Evolutionary conservation across 1,284 basidiomycete genomes (phyloP).

Genomic region (Microbotryum saponariae): DNA sequence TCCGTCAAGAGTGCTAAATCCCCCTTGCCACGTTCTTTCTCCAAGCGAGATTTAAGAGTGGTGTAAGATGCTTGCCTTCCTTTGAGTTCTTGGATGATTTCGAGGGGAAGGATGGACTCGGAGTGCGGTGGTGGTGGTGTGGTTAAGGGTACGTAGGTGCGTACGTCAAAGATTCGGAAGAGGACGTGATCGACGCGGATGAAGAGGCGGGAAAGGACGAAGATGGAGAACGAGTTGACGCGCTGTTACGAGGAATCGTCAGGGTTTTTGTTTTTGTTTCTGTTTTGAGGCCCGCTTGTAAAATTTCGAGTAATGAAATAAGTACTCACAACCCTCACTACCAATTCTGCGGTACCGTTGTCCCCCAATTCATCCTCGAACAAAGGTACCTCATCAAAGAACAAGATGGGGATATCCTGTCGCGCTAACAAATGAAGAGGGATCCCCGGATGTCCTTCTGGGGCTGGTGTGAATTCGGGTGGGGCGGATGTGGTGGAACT

Average conservation of each 20-base stretch:
- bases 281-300: neutral
- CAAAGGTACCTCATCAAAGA: conserved; percentile 83
- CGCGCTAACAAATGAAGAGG: conserved; percentile 75
- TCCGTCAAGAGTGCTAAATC: conserved; percentile 88
- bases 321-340: conserved; percentile 71
- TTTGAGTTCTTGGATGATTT: conserved; percentile 68
- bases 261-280: neutral
- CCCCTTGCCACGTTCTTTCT: neutral
- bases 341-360: conserved; percentile 73
- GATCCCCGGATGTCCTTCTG: conserved; percentile 46
- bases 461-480: conserved; percentile 44
- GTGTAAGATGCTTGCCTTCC: conserved; percentile 83
- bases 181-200: conserved; percentile 91
- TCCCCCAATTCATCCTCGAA: conserved; percentile 94
- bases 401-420: conserved; percentile 78
- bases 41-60: neutral
- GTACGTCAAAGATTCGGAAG: conserved; percentile 82
- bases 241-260: conserved; percentile 51
- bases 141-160: conserved; percentile 75
- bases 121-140: too few species aligned
- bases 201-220: conserved; percentile 85
- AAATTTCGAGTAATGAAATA: neutral
- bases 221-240: conserved; percentile 94
- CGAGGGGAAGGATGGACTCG: conserved; percentile 10
- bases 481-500: conserved; percentile 13